Evolutionary conservation across 495 filamentous ascomycete species (phyloP).

Genomic region (Penicillium argentinense): DNA sequence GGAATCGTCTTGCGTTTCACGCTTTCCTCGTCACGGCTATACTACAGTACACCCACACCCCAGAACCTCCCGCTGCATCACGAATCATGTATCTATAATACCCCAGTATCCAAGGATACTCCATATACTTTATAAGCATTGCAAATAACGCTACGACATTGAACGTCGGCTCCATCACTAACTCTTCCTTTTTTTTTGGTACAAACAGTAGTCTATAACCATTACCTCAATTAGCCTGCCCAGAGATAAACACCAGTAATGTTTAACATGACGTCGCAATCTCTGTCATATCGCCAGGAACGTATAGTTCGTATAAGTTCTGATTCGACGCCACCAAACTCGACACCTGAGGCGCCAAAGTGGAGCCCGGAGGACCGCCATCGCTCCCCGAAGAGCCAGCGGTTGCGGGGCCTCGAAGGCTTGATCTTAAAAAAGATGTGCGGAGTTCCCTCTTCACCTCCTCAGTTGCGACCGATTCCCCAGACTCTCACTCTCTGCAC

Average conservation of each 20-base stretch:
- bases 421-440: conserved; percentile 11
- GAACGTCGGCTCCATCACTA: no score
- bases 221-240: no score
- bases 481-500: background rate
- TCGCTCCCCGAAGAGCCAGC: conserved; percentile 34
- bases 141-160: no score
- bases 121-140: no score
- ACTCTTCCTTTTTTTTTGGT: no score
- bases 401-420: conserved; percentile 30
- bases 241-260: no score
- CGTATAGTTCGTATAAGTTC: background rate
- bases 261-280: no score
- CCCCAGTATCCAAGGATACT: no score
- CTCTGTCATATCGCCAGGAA: no score
- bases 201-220: no score
- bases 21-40: background rate
- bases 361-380: conserved; percentile 24
- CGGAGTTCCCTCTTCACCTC: conserved; percentile 11
- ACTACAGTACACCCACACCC: conserved; percentile 15
- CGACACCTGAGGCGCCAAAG: conserved; percentile 17
- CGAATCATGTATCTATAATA: conserved; percentile 34
- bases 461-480: conserved; percentile 10
- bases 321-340: conserved; percentile 1
- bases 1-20: background rate
- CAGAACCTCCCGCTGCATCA: conserved; percentile 29